Evolutionary conservation across 495 filamentous ascomycete species (phyloP).

Genomic region (Jackrogersella minutella): DNA sequence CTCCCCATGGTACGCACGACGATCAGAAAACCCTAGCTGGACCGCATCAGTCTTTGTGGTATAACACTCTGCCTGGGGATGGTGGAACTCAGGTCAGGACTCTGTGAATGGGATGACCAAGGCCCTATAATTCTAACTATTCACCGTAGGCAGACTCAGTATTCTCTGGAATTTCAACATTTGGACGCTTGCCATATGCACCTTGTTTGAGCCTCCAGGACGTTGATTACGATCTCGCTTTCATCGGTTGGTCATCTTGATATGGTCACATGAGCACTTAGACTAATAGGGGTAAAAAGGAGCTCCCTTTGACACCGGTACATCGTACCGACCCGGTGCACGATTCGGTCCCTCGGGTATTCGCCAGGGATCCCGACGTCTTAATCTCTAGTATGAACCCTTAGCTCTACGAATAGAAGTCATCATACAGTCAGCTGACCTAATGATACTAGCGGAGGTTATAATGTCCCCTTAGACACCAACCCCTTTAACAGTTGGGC

Average conservation of each 20-base stretch:
- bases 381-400: slow-evolving; percentile 64
- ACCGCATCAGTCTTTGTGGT: slow-evolving; percentile 51
- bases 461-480: slow-evolving; percentile 78
- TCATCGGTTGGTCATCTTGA: slow-evolving; percentile 74
- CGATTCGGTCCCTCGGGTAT: slow-evolving; percentile 88
- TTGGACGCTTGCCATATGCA: slow-evolving; percentile 79
- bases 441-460: slow-evolving; percentile 63
- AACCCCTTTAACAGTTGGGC: slow-evolving; percentile 85
- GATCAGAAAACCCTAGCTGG: slow-evolving; percentile 55
- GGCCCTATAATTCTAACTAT: slow-evolving; percentile 11
- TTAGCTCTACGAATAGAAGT: neutral
- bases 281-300: slow-evolving; percentile 39
- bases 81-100: slow-evolving; percentile 62
- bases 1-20: slow-evolving; percentile 48
- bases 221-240: slow-evolving; percentile 77
- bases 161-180: slow-evolving; percentile 86
- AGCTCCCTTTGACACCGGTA: slow-evolving; percentile 53
- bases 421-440: neutral
- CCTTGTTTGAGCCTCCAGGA: slow-evolving; percentile 75
- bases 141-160: slow-evolving; percentile 57
- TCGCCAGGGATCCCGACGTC: slow-evolving; percentile 78
- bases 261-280: neutral
- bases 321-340: slow-evolving; percentile 65
- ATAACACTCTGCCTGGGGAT: slow-evolving; percentile 64
- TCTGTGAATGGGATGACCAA: neutral